Evolutionary conservation across 805 yeast species (phyloP).

Genomic region (Naumovozyma baii): DNA sequence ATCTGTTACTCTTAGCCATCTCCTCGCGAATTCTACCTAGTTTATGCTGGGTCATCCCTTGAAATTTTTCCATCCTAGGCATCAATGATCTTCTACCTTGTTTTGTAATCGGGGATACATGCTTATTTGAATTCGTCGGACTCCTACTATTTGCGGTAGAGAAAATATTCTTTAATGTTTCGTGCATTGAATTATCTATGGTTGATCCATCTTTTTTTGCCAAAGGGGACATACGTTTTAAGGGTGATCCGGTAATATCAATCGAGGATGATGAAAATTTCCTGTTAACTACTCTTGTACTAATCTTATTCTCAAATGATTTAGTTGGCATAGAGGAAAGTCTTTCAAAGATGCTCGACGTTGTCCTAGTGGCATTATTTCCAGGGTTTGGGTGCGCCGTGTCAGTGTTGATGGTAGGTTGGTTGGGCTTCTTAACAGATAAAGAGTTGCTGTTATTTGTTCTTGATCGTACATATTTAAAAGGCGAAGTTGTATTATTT

Average conservation of each 20-base stretch:
- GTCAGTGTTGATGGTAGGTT: conserved; percentile 2
- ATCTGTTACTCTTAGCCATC: not conserved
- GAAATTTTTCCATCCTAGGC: conserved; percentile 5
- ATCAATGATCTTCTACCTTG: conserved; percentile 7
- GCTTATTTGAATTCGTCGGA: not conserved
- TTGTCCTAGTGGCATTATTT: conserved; percentile 2
- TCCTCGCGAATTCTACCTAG: not conserved
- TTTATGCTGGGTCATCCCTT: not conserved
- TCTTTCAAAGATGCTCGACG: conserved; percentile 25
- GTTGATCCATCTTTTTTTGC: conserved; percentile 3
- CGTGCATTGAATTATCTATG: conserved; percentile 18
- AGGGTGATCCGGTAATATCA: conserved; percentile 26
- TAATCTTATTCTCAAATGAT: conserved; percentile 25
- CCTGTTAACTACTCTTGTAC: conserved; percentile 2
- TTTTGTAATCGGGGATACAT: not conserved
- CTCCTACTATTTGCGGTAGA: conserved; percentile 5
- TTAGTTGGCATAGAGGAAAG: conserved; percentile 23
- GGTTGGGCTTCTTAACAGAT: not conserved
- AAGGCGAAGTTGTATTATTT: not conserved
- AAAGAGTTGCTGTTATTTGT: not conserved
- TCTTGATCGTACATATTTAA: not conserved
- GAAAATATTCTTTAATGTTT: conserved; percentile 24
- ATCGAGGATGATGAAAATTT: conserved; percentile 15
- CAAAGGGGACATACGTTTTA: conserved; percentile 14
- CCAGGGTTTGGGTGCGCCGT: too few species aligned